phyloP scores from a whole-genome alignment of 768 basidiomycete genomes.

The Boletus rubroflammeus region DNA sequence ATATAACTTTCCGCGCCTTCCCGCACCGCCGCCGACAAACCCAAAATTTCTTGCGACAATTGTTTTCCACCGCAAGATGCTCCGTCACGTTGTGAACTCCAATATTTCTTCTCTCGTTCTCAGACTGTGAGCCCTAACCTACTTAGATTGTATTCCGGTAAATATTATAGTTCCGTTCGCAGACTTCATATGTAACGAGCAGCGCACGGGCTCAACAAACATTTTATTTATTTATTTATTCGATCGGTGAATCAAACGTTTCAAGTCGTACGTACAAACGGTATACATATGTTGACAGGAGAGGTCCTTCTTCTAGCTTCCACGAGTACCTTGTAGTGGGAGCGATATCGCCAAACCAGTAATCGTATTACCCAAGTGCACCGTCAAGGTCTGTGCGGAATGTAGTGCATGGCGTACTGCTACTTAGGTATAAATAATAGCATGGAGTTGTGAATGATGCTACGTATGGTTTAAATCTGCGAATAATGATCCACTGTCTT shows the following conservation, averaged over 20 bases:
- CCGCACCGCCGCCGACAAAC: not conserved
- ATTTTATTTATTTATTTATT: constrained; percentile 1
- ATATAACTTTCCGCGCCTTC: not conserved
- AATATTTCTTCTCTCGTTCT: not conserved
- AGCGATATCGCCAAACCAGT: constrained; percentile 5
- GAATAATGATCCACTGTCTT: constrained; percentile 5
- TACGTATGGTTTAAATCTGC: constrained; percentile 9
- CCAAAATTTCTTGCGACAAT: not conserved
- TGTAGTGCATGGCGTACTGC: not conserved
- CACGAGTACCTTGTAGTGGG: too few relatives aligned
- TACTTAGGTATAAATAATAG: not conserved
- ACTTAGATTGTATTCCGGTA: not conserved
- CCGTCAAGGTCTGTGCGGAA: not conserved
- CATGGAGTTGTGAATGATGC: constrained; percentile 5
- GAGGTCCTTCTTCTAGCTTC: constrained; percentile 1
- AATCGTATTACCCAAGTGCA: not conserved
- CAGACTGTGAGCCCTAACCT: not conserved
- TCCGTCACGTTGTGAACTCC: not conserved
- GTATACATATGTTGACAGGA: not conserved
- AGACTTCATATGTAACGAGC: not conserved
- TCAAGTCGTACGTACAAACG: constrained; percentile 7
- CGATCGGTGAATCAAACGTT: not conserved
- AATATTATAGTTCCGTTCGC: not conserved
- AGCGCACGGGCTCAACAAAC: not conserved
- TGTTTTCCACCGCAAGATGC: not conserved